A percentile compares a stretch with the other conserved stretches of the same genome.
Evolutionary conservation across 306 rosid genomes (phyloP).

Genomic region (Malus asiatica): DNA sequence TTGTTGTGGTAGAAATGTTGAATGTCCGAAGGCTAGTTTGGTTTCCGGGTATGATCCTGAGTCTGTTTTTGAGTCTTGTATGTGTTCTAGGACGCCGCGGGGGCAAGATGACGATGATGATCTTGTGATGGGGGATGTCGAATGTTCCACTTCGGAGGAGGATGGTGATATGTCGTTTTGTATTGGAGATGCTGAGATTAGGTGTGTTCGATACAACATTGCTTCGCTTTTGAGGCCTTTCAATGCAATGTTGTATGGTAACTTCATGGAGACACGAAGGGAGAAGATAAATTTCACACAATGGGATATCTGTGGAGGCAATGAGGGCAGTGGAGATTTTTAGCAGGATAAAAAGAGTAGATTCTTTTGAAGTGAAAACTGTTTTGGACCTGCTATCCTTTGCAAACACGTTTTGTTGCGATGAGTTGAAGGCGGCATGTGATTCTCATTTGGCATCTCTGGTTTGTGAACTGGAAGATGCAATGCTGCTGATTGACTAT

Average conservation of each 20-base stretch:
- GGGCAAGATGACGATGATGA: not conserved
- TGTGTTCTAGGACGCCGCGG: constrained; percentile 22
- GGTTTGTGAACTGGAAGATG: constrained; percentile 57
- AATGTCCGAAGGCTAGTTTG: constrained; percentile 63
- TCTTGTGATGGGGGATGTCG: constrained; percentile 17
- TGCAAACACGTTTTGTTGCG: constrained; percentile 71
- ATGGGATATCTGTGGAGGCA: constrained; percentile 52
- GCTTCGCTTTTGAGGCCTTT: constrained; percentile 63
- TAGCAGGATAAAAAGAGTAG: constrained; percentile 59
- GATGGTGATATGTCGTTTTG: constrained; percentile 59
- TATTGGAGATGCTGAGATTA: constrained; percentile 59
- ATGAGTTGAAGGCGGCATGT: constrained; percentile 70
- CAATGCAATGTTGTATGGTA: constrained; percentile 70
- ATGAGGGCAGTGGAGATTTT: constrained; percentile 62
- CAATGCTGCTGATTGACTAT: constrained; percentile 54
- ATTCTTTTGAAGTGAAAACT: constrained; percentile 28
- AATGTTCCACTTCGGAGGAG: constrained; percentile 54
- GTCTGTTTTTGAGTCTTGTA: constrained; percentile 50
- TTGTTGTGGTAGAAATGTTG: constrained; percentile 63
- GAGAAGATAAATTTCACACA: constrained; percentile 65
- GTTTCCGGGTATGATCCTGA: constrained; percentile 57
- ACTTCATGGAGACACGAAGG: constrained; percentile 52
- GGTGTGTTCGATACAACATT: constrained; percentile 53
- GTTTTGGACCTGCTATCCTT: constrained; percentile 64
- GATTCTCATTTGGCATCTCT: constrained; percentile 60